These are phyloP conservation scores for Mucor mucedo DNA, from an alignment of 371 early-diverging fungal species.

Conservation along the genomic window DNA sequence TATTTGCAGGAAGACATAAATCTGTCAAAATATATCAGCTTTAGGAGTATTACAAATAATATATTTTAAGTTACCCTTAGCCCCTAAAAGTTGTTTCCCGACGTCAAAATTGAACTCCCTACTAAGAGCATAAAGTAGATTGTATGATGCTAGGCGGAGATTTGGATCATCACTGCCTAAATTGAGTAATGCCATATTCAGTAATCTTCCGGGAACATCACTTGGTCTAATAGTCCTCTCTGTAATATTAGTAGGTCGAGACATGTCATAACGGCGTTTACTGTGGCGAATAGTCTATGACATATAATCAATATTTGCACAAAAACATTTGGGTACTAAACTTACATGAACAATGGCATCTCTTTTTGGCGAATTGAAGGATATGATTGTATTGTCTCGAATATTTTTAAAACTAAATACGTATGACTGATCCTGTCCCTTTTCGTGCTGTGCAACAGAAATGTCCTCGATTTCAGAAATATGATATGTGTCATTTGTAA, in stretches of 20 bases:
- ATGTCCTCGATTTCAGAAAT: conserved; percentile 85
- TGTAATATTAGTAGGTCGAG: conserved; percentile 60
- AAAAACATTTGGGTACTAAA: background rate
- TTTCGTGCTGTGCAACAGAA: conserved; percentile 39
- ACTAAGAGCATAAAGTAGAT: conserved; percentile 79
- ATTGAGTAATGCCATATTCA: conserved; percentile 89
- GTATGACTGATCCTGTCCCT: conserved; percentile 51
- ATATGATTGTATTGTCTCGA: conserved; percentile 57
- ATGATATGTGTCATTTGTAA: conserved; percentile 84
- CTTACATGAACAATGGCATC: conserved; percentile 66
- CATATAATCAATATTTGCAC: background rate
- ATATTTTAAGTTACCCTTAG: conserved; percentile 57
- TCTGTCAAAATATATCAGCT: conserved; percentile 42
- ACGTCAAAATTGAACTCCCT: conserved; percentile 80
- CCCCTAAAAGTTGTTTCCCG: conserved; percentile 76
- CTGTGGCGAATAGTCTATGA: conserved; percentile 63
- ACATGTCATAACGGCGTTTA: conserved; percentile 67
- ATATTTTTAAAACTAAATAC: conserved; percentile 76
- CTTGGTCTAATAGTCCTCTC: conserved; percentile 79
- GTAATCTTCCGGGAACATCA: conserved; percentile 88
- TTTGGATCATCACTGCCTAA: conserved; percentile 79
- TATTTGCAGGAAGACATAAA: conserved; percentile 87
- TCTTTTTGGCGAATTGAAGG: conserved; percentile 71
- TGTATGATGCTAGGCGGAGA: conserved; percentile 82
- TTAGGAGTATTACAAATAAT: background rate